Base-by-base conservation (phyloP, 1,284 basidiomycete genomes). In the Cryptococcus sp. region DNA sequence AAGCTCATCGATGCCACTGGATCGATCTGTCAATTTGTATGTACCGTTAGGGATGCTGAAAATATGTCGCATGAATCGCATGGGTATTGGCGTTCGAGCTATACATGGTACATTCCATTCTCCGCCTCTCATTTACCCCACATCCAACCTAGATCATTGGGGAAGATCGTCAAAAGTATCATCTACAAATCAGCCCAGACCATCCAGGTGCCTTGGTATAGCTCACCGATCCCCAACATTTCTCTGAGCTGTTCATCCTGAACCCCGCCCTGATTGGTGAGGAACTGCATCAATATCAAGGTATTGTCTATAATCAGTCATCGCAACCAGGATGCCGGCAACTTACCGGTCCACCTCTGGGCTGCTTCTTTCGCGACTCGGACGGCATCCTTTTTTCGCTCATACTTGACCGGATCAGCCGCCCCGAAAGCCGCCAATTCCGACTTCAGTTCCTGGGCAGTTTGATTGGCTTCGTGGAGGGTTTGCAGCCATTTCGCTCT, bases 261-360 rank as follows among this genome's bases (percentile, higher is more conserved):
- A 10, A 54, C 50, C 25, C 66, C 63, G 28, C 18, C 14, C 36
- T 54, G 48, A 28, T 49, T 48, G 14, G 45, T 57, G 9, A 59
- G 57, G 37, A 59, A 59, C 32, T 60, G 56, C 45, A 71, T 53
- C 21, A 69, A 52, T 14, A 66, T 53, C 56, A 69, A 50, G 1
- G 66, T 64, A 45, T 75, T 75, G 49, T 75, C 71, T 72, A 48
- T 2, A 22, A 25, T 47, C 36, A 48, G 32, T 28, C 11, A 11
- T 28, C 28, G 11, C 28, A 28, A 11, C 28, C 28, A 23, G 5
- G n/a, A 22, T 7, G 42, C 23, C 31, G 16, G 23, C 7, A 34
- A 55, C 82, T 55, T 62, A 91, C 89, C 89, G 42, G 90, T 92
- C 88, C 89, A 91, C 10, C 88, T 82, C 32, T 85, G 69, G 7